Evolutionary conservation across 441 rosid genomes (phyloP).

Genomic region (Sinapis alba): DNA sequence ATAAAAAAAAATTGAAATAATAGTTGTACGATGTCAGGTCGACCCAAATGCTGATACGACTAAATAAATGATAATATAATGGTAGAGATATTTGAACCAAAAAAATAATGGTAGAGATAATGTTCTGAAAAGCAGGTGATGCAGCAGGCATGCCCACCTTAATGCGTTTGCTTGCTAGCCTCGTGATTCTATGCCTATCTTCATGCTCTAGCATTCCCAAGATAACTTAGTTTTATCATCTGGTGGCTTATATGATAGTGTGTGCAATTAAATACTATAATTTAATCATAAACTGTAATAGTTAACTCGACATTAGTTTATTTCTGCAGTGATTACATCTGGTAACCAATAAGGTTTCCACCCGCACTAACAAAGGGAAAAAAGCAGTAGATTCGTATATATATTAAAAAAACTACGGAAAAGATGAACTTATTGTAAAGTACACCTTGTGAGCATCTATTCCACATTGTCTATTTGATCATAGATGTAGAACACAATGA

Average conservation of each 20-base stretch:
- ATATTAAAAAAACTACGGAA: not conserved
- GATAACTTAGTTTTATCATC: conserved; percentile 24
- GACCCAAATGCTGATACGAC: conserved; percentile 28
- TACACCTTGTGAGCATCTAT: not conserved
- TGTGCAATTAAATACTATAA: not conserved
- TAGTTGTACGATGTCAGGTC: conserved; percentile 32
- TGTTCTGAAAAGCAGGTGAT: conserved; percentile 34
- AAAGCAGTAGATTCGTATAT: not conserved
- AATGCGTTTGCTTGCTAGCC: conserved; percentile 33
- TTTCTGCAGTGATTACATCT: not conserved
- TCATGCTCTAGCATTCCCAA: conserved; percentile 29
- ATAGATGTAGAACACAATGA: not conserved
- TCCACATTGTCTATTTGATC: conserved; percentile 3
- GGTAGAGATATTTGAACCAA: conserved; percentile 7
- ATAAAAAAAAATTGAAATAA: not conserved
- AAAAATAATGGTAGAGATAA: conserved; percentile 19
- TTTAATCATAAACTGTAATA: not conserved
- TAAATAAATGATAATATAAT: conserved; percentile 15
- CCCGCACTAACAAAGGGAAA: not conserved
- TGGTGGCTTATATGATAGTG: conserved; percentile 5
- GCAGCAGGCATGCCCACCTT: conserved; percentile 38
- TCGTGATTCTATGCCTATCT: conserved; percentile 38
- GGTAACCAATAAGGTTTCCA: conserved; percentile 7
- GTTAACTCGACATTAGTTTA: not conserved
- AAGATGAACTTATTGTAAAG: not conserved